Evolutionary conservation across 1,139 yeast species (phyloP), one percentile per base, ranked within the genome.

Genomic region (Suhomyces kunorum): DNA sequence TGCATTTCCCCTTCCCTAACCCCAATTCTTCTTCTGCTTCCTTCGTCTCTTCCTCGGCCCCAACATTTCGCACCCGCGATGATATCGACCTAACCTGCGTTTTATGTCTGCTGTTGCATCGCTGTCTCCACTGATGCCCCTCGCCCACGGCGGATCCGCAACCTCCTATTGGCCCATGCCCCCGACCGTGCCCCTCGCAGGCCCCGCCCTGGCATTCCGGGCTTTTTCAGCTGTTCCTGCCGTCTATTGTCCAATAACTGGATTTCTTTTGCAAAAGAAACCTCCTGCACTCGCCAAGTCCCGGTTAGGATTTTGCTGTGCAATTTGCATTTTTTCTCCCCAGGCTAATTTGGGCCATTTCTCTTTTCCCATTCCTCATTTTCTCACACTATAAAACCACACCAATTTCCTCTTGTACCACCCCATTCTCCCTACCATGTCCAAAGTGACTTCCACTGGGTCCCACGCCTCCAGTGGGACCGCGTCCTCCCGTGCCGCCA

Each of bases 401-500:
- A 2, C 13, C 9, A 14, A 28, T 28, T 15, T 28, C 31, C 28
- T 25, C 28, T 12, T 8, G 16, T 12, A 2, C 14, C 13, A 11
- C n/a, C 17, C 17, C 24, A 9, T 4, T 16, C 20, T 3, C 6
- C 7, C 22, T 3, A 12, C 5, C 2, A 43, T 44, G 40, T 44
- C 44, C 14, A 43, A 48, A 38, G 46, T 43, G 8, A 37, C 36
- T 13, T 40, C 47, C 20, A 22, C 49, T 27, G 38, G 49, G 31
- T 35, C 45, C 27, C 46, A 45, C 15, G 45, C 48, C 25, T 28
- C 45, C 5, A 13, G 46, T 16, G 42, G 47, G 15, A 33, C 42
- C 17, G 46, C 34, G 6, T 36, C 45, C 35, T 25, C 57, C 13
- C 39, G 54, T 16, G 39, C 55, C 29, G 20, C 47, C 22, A 54